A percentile compares a stretch with the other conserved stretches of the same genome.
Conservation (phyloP, 805 yeast species). For the Ogataea philodendri region DNA sequence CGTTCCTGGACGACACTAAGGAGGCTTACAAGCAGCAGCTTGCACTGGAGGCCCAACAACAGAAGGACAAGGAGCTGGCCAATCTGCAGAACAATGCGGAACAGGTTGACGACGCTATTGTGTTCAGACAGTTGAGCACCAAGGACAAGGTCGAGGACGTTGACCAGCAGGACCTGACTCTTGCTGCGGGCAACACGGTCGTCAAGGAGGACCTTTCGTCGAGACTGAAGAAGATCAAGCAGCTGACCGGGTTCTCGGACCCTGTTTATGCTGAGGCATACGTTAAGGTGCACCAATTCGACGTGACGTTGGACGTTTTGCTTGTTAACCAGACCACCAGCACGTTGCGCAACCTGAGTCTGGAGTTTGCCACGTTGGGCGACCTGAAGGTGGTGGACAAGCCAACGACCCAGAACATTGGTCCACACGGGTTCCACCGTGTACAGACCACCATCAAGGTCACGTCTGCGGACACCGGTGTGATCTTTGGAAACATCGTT, state of each 20-base stretch:
- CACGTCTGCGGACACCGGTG: slow-evolving; percentile 97
- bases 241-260: slow-evolving; percentile 96
- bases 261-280: slow-evolving; percentile 98
- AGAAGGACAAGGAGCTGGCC: slow-evolving; percentile 53
- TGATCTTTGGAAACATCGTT: slow-evolving; percentile 93
- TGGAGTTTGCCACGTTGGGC: slow-evolving; percentile 94
- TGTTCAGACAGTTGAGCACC: slow-evolving; percentile 73
- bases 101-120: slow-evolving; percentile 74
- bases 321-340: slow-evolving; percentile 91
- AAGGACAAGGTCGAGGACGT: slow-evolving; percentile 41
- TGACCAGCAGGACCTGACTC: slow-evolving; percentile 56
- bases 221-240: slow-evolving; percentile 82
- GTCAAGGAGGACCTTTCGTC: slow-evolving; percentile 65
- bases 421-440: slow-evolving; percentile 96
- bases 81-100: slow-evolving; percentile 62
- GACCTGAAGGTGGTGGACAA: slow-evolving; percentile 92
- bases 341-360: slow-evolving; percentile 86
- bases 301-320: slow-evolving; percentile 89
- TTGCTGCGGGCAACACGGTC: slow-evolving; percentile 50
- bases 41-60: slow-evolving; percentile 55
- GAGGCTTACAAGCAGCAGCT: slow-evolving; percentile 78
- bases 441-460: slow-evolving; percentile 88
- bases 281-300: slow-evolving; percentile 94
- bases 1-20: slow-evolving; percentile 85
- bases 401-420: slow-evolving; percentile 85